These are phyloP conservation scores for Inga oerstediana DNA, from an alignment of 306 rosid genomes.

Conservation along the genomic window DNA sequence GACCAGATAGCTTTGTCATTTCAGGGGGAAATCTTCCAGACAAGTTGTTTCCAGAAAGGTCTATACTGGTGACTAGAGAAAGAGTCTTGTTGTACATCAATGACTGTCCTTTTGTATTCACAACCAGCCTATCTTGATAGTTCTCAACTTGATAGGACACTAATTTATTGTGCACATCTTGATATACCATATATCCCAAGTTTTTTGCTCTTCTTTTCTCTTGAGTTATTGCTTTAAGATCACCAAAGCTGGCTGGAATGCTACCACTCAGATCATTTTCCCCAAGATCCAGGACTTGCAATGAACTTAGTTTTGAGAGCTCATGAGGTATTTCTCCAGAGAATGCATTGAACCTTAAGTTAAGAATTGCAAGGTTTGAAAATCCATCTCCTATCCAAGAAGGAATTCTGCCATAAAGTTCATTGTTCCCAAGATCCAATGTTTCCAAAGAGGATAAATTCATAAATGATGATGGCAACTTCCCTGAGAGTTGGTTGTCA, in stretches of 20 bases:
- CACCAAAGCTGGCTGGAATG: constrained; percentile 43
- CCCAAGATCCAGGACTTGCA: constrained; percentile 54
- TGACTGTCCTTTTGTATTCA: constrained; percentile 13
- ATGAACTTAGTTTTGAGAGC: constrained; percentile 42
- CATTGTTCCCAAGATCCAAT: constrained; percentile 46
- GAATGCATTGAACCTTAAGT: constrained; percentile 51
- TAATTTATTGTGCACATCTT: not conserved
- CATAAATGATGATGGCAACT: constrained; percentile 42
- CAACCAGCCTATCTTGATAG: constrained; percentile 39
- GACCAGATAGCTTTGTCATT: constrained; percentile 44
- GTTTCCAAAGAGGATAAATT: constrained; percentile 47
- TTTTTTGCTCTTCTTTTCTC: not conserved
- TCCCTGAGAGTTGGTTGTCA: constrained; percentile 38
- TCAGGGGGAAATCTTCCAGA: constrained; percentile 43
- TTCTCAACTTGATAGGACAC: not conserved
- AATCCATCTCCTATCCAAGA: constrained; percentile 43
- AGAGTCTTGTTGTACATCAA: constrained; percentile 37
- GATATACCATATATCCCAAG: not conserved
- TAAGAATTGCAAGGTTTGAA: constrained; percentile 33
- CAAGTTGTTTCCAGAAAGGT: constrained; percentile 51
- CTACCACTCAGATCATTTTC: constrained; percentile 40
- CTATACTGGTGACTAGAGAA: constrained; percentile 47
- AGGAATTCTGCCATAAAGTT: constrained; percentile 38
- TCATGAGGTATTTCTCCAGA: constrained; percentile 31
- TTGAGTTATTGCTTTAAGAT: constrained; percentile 33